These are phyloP conservation scores for Xanthoconium separans DNA, from an alignment of 1,284 basidiomycete species.

Conservation along the genomic window DNA sequence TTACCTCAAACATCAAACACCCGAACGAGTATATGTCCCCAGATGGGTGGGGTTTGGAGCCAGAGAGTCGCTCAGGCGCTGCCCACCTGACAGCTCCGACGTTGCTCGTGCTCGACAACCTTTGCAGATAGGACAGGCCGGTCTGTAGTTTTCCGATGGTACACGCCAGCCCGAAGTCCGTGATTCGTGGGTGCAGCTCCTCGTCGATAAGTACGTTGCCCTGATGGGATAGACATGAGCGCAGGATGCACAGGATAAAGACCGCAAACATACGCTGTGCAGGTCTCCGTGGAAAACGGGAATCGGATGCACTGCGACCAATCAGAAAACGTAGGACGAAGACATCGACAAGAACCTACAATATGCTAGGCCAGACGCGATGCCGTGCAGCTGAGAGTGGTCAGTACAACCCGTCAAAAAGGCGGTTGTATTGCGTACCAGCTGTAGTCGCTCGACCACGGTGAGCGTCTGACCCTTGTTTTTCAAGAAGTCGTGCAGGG, in stretches of 20 bases:
- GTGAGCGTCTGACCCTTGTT: neutral
- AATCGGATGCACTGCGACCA: conserved; percentile 9
- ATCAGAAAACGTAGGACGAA: neutral
- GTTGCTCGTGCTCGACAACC: neutral
- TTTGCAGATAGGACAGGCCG: neutral
- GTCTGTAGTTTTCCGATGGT: neutral
- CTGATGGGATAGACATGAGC: neutral
- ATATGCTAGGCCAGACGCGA: conserved; percentile 8
- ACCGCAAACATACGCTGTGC: neutral
- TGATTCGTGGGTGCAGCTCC: neutral
- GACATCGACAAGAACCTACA: neutral
- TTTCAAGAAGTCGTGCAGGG: neutral
- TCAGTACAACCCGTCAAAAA: neutral
- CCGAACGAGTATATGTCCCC: conserved; percentile 6
- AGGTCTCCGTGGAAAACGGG: conserved; percentile 1
- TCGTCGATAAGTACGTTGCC: conserved; percentile 8
- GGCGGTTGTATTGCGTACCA: neutral
- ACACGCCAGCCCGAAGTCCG: conserved; percentile 1
- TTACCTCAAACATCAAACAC: conserved; percentile 6
- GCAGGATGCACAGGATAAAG: neutral
- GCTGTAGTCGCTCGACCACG: neutral
- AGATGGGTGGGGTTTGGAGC: neutral
- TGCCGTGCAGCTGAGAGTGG: neutral
- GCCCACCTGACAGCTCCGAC: neutral
- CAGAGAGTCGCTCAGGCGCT: conserved; percentile 1